Conservation (phyloP, 176 grass and related monocot genomes). For the Avena eriantha region DNA sequence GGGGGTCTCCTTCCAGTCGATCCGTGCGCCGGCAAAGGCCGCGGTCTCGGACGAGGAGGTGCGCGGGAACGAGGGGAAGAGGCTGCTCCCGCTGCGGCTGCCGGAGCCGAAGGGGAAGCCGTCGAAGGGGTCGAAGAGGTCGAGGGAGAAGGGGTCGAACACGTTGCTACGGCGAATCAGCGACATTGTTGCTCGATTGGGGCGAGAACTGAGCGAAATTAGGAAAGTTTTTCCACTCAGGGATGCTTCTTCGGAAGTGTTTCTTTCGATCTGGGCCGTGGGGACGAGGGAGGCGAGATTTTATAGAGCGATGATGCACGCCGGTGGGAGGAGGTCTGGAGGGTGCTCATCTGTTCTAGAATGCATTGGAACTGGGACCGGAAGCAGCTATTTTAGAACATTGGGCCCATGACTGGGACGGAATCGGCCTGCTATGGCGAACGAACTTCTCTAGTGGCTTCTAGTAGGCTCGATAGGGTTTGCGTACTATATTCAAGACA, state of each 20-base stretch:
- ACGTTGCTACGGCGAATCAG: slow-evolving; percentile 1
- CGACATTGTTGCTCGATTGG: slow-evolving; percentile 24
- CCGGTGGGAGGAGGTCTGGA: neutral
- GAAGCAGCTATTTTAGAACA: no score
- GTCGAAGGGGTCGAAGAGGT: neutral
- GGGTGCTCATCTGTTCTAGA: no score
- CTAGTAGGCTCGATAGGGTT: no score
- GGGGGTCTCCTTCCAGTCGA: slow-evolving; percentile 68
- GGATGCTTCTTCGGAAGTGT: neutral
- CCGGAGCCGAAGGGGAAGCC: slow-evolving; percentile 37
- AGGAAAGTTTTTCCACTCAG: neutral
- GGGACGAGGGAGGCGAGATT: neutral
- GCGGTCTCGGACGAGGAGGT: slow-evolving; percentile 36
- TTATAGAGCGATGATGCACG: neutral
- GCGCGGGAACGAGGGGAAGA: slow-evolving; percentile 13
- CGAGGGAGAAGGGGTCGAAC: slow-evolving; percentile 23
- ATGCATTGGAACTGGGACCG: no score
- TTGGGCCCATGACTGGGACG: no score
- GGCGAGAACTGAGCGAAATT: neutral
- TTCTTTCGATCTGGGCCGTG: neutral
- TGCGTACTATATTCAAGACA: no score
- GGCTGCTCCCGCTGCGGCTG: neutral
- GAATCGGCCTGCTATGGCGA: no score
- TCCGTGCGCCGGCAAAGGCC: slow-evolving; percentile 48
- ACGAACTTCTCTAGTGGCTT: no score